Conservation (phyloP, 2,329 filamentous ascomycete genomes). For the Periconia macrospinosa region DNA sequence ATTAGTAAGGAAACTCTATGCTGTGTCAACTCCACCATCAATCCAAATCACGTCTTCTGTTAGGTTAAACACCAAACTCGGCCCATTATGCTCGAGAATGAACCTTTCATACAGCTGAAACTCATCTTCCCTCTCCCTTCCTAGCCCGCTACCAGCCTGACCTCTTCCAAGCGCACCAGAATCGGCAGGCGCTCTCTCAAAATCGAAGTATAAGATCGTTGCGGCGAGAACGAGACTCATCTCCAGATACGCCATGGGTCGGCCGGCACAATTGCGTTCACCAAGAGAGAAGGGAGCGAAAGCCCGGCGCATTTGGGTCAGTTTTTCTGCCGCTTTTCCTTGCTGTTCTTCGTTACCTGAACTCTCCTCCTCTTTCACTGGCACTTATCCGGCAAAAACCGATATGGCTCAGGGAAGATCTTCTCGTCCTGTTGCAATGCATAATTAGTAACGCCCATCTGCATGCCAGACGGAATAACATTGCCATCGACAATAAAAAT, state of each 20-base stretch:
- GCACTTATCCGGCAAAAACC: too few relatives aligned
- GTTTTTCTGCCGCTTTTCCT: too few relatives aligned
- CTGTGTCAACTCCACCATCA: too few relatives aligned
- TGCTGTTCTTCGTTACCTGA: too few relatives aligned
- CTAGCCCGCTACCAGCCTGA: not conserved
- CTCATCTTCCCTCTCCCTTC: not conserved
- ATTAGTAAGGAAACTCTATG: too few relatives aligned
- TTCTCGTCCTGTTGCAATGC: too few relatives aligned
- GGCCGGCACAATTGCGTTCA: not conserved
- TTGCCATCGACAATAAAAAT: too few relatives aligned
- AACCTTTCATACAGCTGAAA: slow-evolving; percentile 6
- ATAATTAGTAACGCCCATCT: not conserved
- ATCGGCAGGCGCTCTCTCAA: not conserved
- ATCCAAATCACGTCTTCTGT: too few relatives aligned
- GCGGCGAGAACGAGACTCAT: not conserved
- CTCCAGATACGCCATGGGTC: slow-evolving; percentile 4
- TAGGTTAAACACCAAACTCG: not conserved
- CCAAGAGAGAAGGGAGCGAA: slow-evolving; percentile 1
- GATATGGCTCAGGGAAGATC: too few relatives aligned
- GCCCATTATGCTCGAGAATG: not conserved
- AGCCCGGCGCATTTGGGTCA: not conserved
- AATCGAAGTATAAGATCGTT: slow-evolving; percentile 1
- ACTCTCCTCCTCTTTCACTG: too few relatives aligned
- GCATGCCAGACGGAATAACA: too few relatives aligned
- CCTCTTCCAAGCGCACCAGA: not conserved